These are phyloP conservation scores for Piromyces sp. DNA, from an alignment of 192 early-diverging fungal genomes.

Conservation along the genomic window DNA sequence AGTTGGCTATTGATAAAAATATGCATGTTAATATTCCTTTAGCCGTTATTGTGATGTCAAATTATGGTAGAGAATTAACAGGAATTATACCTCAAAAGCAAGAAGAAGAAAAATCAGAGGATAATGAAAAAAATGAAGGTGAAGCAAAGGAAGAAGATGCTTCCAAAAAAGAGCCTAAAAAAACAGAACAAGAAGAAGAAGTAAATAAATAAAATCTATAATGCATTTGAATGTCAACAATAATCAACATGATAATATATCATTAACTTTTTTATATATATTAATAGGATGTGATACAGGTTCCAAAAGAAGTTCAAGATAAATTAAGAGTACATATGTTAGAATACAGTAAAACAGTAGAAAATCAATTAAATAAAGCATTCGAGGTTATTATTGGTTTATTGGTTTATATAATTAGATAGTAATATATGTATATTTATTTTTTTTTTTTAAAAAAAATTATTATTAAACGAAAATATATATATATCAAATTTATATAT, in stretches of 20 bases:
- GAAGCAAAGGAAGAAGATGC: background rate
- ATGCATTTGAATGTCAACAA: no score
- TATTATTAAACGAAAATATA: no score
- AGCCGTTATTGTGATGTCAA: background rate
- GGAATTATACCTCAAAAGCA: background rate
- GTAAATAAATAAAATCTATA: no score
- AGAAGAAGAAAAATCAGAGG: background rate
- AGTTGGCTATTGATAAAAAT: background rate
- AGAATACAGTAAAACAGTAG: background rate
- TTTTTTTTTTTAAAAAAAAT: background rate
- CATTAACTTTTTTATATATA: no score
- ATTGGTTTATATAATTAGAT: no score
- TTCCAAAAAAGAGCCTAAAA: background rate
- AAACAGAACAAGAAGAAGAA: background rate
- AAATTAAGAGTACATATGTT: background rate
- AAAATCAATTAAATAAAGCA: background rate
- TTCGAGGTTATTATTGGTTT: background rate
- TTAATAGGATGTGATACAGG: background rate
- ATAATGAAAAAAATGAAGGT: background rate
- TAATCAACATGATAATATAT: no score
- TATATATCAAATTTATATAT: no score
- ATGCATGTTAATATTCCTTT: background rate
- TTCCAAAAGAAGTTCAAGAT: background rate
- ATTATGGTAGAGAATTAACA: background rate
- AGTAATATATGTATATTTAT: no score